Evolutionary conservation across 805 yeast genomes (phyloP), one percentile per base, ranked within the genome.

Genomic region (Wickerhamomyces mucosus): DNA sequence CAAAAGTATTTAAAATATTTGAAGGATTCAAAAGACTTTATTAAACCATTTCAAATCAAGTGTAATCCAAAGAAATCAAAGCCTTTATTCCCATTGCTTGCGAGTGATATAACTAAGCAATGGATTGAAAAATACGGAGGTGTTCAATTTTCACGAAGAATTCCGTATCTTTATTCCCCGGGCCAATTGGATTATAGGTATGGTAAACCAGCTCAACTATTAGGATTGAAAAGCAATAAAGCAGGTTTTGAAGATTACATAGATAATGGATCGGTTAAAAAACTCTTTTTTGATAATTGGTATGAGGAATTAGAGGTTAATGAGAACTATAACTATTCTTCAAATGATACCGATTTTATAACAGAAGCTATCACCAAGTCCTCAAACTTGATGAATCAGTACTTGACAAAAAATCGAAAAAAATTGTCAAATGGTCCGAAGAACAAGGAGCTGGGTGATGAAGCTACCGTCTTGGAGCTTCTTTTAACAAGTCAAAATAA

Each of bases 81-180:
- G 5, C 80, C 84, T 0, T 36, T 77, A 4, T 42, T 61, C 21
- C 85, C 86, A 0, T 48, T 79, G 21, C 47, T 69, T n/a, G 76
- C 83, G 0, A 82, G 76, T 36, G 66, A 67, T 32, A 57, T 67
- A 21, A 54, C 66, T 1, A 53, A 50, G 4, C 65, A 66, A 33
- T 69, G 75, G 73, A 46, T 68, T 28, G 59, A 63, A 18, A 42
- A 49, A 13, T 45, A 48, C 4, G 42, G 38, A 3, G 45, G 55
- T 6, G 32, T 47, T 10, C 35, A 40, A 18, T 11, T 41, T 1
- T 35, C 50, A 2, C 34, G 72, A 45, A 58, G 69, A 27, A 63
- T 78, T 7, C 88, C 88, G 0, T 73, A 69, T 38, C 42, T 78
- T 22, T 61, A 65, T 20, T 69, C 86, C 0, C 70, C 80, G 0